Evolutionary conservation across 495 filamentous ascomycete species (phyloP).

Genomic region (Podospora tetraspora): DNA sequence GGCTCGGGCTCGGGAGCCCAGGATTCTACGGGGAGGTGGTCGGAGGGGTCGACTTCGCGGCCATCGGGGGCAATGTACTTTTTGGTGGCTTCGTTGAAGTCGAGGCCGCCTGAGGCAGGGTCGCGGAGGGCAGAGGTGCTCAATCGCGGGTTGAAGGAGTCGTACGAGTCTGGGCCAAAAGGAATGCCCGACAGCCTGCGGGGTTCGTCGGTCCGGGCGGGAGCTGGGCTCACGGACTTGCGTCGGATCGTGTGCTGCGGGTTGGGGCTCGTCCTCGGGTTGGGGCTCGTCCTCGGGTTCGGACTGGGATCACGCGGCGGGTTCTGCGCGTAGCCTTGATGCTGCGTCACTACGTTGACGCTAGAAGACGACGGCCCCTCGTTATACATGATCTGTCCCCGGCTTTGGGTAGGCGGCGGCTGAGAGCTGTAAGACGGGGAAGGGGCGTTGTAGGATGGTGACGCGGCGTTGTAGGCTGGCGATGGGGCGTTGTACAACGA

Average conservation of each 20-base stretch:
- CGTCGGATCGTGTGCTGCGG: constrained; percentile 52
- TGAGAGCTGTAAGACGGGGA: neutral
- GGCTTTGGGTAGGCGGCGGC: constrained; percentile 17
- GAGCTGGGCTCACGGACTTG: constrained; percentile 64
- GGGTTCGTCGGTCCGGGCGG: constrained; percentile 47
- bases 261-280: constrained; percentile 18
- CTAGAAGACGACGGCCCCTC: constrained; percentile 35
- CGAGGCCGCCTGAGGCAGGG: constrained; percentile 15
- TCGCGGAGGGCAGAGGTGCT: constrained; percentile 33
- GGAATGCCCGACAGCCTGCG: constrained; percentile 60
- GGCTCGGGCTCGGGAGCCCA: constrained; percentile 93
- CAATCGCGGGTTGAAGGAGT: constrained; percentile 60
- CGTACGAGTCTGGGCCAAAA: constrained; percentile 86
- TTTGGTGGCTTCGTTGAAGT: constrained; percentile 43
- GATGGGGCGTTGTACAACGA: constrained; percentile 3
- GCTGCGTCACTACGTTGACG: constrained; percentile 29
- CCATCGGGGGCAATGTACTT: constrained; percentile 81
- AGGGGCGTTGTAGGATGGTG: constrained; percentile 20
- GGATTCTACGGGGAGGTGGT: constrained; percentile 82
- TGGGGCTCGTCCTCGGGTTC: constrained; percentile 7
- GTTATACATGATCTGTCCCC: constrained; percentile 36
- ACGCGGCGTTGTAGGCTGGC: neutral
- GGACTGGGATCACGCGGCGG: constrained; percentile 30
- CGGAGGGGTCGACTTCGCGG: constrained; percentile 82
- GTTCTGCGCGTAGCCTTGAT: constrained; percentile 57